Conservation (phyloP, 768 basidiomycete genomes). For the Candolleomyces efflorescens region DNA sequence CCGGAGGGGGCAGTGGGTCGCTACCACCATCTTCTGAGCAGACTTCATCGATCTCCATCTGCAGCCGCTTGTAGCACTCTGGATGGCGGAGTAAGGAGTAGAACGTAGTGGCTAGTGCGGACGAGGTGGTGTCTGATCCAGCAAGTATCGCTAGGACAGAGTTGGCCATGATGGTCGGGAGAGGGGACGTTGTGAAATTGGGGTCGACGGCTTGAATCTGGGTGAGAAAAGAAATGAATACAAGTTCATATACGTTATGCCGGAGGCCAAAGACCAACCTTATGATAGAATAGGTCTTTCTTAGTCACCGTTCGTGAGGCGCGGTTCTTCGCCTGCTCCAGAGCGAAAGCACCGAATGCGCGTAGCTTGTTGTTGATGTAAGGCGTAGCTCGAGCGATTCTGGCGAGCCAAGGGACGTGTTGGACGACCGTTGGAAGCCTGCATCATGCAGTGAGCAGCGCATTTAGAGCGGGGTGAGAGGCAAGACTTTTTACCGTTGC, state of each 20-base stretch:
- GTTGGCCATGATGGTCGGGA: constrained; percentile 15
- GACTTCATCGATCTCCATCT: constrained; percentile 22
- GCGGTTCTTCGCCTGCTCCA: constrained; percentile 17
- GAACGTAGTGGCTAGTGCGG: constrained; percentile 20
- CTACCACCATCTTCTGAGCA: constrained; percentile 4
- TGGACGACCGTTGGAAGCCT: constrained; percentile 16
- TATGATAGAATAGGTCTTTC: constrained; percentile 25
- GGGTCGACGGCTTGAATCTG: constrained; percentile 17
- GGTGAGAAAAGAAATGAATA: background rate
- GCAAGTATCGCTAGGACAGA: constrained; percentile 25
- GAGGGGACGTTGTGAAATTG: constrained; percentile 9
- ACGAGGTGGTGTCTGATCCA: constrained; percentile 28
- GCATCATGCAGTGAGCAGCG: background rate
- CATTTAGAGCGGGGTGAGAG: background rate
- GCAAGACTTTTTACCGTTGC: constrained; percentile 16
- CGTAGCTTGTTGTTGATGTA: background rate
- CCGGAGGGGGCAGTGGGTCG: constrained; percentile 15
- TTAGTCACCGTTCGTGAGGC: constrained; percentile 11
- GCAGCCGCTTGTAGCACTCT: constrained; percentile 18
- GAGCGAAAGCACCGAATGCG: constrained; percentile 9
- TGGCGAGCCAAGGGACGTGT: constrained; percentile 11
- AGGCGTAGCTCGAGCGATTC: constrained; percentile 6
- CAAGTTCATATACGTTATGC: background rate
- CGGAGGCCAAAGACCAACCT: constrained; percentile 13
- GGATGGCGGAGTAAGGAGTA: constrained; percentile 23